phyloP scores from a whole-genome alignment of 306 rosid genomes.

The Chamaecrista fasciculata region DNA sequence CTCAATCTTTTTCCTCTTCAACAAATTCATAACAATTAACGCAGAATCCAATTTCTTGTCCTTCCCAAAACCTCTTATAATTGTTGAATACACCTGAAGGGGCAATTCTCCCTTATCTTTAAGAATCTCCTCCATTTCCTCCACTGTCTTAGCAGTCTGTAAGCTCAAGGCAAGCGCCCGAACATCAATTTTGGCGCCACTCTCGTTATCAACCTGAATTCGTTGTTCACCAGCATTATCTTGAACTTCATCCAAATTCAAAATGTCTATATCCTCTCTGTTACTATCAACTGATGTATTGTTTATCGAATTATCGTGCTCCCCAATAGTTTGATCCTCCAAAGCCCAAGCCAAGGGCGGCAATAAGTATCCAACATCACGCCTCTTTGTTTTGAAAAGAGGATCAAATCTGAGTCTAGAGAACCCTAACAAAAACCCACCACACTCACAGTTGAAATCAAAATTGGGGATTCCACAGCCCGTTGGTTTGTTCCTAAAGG shows the following conservation, averaged over 20 bases:
- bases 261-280: conserved; percentile 24
- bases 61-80: conserved; percentile 76
- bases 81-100: conserved; percentile 75
- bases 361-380: conserved; percentile 43
- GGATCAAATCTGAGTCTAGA: conserved; percentile 38
- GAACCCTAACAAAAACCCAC: conserved; percentile 44
- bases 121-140: conserved; percentile 73
- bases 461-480: conserved; percentile 37
- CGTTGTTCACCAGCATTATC: conserved; percentile 28
- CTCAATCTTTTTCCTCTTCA: conserved; percentile 71
- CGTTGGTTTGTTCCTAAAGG: no score
- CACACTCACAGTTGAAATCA: conserved; percentile 47
- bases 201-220: conserved; percentile 26
- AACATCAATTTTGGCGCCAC: conserved; percentile 55
- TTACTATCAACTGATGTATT: conserved; percentile 27
- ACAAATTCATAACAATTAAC: conserved; percentile 66
- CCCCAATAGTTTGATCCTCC: conserved; percentile 43
- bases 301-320: conserved; percentile 24
- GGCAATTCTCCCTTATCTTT: conserved; percentile 71
- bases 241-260: conserved; percentile 27
- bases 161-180: conserved; percentile 57
- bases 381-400: conserved; percentile 37
- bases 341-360: conserved; percentile 51
- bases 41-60: conserved; percentile 73
- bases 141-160: conserved; percentile 58